Base-by-base conservation (phyloP, 192 early-diverging fungal species). In the Umbelopsis sp. region DNA sequence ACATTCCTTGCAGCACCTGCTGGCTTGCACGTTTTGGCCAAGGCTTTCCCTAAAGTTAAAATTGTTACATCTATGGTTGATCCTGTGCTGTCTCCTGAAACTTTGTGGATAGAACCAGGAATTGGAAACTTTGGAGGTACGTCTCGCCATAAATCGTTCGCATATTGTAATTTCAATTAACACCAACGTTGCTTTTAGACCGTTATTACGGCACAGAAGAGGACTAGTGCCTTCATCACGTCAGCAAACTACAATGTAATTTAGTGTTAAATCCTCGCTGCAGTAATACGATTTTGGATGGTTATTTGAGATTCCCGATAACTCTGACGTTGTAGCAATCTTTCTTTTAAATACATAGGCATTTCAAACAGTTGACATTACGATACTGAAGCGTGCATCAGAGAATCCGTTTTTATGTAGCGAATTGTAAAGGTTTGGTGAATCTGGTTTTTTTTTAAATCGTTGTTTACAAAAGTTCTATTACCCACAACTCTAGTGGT, bases 21-120 rank as follows among this genome's bases (percentile, higher is more conserved):
- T 62, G 95, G 95, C 22, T 69, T 96, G 4, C 88, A 91, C 66
- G 91, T 90, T 2, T 88, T 98, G 29, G 77, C 91, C 2, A 81
- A 86, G 10, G 95, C 95, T 1, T 98, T 98, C 77, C 94, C 95
- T 6, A 77, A 76, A 50, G 90, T 96, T 12, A 86, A 85, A 72
- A 84, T 97, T 43, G 93, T 96, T 25, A 89, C 88, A 16, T 91
- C 93, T 11, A 89, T 91, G 84, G 82, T 96, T 1, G 96, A 96
- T 71, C 82, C 86, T 20, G 82, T 87, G 54, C 71, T 95, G 17
- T 80, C 84, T 52, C 77, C 86, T 38, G 83, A 89, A 32, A 89
- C 86, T 24, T 77, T 92, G 50, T 88, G 85, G 62, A 89, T 95
- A 74, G 88, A 89, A 65, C 92, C 93, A 32, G 95, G 95, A 9